Evolutionary conservation across 495 filamentous ascomycete species (phyloP).

Genomic region (Glonium stellatum): DNA sequence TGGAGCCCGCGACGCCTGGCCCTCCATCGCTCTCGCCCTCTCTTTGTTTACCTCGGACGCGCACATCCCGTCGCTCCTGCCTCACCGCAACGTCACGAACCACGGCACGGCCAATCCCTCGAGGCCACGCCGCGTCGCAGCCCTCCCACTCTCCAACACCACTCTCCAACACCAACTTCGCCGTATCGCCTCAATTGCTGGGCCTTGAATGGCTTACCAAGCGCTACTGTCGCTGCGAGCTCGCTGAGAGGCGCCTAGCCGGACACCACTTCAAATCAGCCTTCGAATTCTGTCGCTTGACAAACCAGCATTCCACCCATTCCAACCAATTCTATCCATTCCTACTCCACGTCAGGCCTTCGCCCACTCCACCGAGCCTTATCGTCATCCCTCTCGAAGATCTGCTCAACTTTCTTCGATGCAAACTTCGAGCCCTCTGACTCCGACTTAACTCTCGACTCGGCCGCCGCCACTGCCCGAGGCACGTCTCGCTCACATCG

Average conservation of each 20-base stretch:
- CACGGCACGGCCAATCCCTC: neutral
- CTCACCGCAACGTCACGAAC: neutral
- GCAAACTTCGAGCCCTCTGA: constrained; percentile 4
- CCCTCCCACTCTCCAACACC: neutral
- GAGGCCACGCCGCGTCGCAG: neutral
- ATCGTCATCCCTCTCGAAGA: constrained; percentile 27
- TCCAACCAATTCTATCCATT: neutral
- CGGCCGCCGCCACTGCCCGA: neutral
- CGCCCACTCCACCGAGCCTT: constrained; percentile 11
- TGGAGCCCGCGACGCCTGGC: neutral
- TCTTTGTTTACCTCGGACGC: neutral
- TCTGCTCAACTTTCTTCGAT: constrained; percentile 3
- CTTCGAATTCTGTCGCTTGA: neutral
- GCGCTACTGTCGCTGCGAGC: neutral
- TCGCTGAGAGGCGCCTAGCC: neutral
- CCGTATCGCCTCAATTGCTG: neutral
- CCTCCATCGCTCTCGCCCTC: no score
- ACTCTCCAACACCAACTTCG: neutral
- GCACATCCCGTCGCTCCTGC: neutral
- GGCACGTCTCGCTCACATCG: constrained; percentile 1
- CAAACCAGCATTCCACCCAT: constrained; percentile 10
- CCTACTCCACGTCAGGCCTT: neutral
- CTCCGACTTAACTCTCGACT: constrained; percentile 2
- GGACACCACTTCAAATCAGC: neutral
- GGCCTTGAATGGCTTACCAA: neutral